Evolutionary conservation across 208 protist genomes (phyloP), one percentile per base, ranked within the genome.

Genomic region (Crithidia fasciculata): DNA sequence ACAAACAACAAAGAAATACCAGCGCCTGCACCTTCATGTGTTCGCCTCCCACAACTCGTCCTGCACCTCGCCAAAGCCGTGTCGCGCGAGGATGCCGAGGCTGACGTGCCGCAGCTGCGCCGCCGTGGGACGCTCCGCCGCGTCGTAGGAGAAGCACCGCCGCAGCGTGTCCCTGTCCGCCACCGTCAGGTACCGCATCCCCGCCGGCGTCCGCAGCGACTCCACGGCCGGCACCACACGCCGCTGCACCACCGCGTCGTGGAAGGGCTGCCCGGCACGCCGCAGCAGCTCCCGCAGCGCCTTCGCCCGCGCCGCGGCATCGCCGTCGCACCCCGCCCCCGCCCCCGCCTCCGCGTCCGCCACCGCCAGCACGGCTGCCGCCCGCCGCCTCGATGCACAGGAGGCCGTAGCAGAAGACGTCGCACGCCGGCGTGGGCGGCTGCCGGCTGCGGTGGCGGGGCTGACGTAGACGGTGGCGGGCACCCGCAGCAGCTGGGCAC

Each of bases 361-460:
- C 37, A 37, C 39, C 28, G 72, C 65, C n/a, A 84, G 67, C 65
- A 59, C 50, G 10, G 52, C 53, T 13, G 79, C 44, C 57, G 53
- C 47, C 78, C 67, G 84, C n/a, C 50, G 74, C 72, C 81, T 93
- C 85, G 18, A 93, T 19, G 39, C 89, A 45, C 36, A 81, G 57
- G 5, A 93, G 76, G 0, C 86, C 90, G 2, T 87, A 58, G 18
- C 82, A 84, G 53, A 82, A 95, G n/a, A 95, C 80, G 66, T 95
- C 90, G 5, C 84, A 88, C 64, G 63, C 54, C 3, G 76, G 55
- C 9, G 79, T 86, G 12, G 74, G 78, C 44, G 74, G 74, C 45
- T 78, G 0, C 88, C 86, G 16, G 62, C 56, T 18, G 84, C 83
- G 54, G 87, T 84, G 59, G 86, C 79, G 0, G 88, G 88, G 19